Evolutionary conservation across 73 alveolate genomes (phyloP), one percentile per base, ranked within the genome.

Genomic region (Tetrahymena elliotti): DNA sequence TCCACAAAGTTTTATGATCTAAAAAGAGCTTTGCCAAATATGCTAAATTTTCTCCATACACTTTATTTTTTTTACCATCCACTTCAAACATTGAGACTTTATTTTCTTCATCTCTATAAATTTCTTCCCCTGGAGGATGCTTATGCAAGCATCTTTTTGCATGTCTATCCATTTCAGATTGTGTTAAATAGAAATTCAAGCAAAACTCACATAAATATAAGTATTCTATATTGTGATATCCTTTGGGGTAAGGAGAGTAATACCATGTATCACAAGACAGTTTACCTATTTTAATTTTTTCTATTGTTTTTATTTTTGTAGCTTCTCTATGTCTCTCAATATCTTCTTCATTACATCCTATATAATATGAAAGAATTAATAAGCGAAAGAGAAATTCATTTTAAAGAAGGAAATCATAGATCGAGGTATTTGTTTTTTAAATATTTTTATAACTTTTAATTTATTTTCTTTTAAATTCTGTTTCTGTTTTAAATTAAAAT

Each of bases 201-300:
- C 99, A 98, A 88, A 96, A 97, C 93, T 97, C 99, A 93, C 99
- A 98, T 53, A 98, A 96, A 95, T 98, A 98, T 83, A 98, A 97
- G 15, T 84, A 96, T 93, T 97, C 95, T 84, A 97, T 96, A 24
- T 96, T 41, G 16, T 97, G 97, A 93, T 97, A 98, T 95, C 97
- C 98, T 36, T 96, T 95, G 6, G 99, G 99, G 94, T 94, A 98
- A 16, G 99, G 99, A 39, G 98, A 96, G 94, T 92, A 98, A 95
- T 98, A 98, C 99, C 99, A 98, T 18, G 99, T 98, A 37, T 98
- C 97, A 88, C 98, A 97, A 34, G 98, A 97, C 95, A 96, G 97
- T 93, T 96, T 96, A 15, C 99, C 99, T 84, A 98, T 95, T 54
- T 95, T 96, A 10, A 98, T 98, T 94, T 96, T 97, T 94, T 98